Conservation (phyloP, 139 green algal genomes). For the Coelastrella sp. region DNA sequence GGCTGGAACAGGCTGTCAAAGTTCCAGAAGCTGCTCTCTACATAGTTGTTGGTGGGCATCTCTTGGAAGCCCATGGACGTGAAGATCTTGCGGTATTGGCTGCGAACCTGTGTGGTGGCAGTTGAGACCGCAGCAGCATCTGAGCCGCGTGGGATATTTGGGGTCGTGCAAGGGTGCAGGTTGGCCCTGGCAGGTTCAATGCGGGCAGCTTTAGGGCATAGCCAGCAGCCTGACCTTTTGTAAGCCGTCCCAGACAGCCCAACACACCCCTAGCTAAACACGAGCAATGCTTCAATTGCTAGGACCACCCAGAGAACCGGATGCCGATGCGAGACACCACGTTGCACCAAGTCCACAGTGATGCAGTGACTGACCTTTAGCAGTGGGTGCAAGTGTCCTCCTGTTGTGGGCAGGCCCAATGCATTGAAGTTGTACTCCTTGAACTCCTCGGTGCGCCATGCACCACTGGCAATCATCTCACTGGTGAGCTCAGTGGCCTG, state of each 20-base stretch:
- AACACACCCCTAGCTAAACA: too few species aligned
- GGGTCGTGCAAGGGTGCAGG: too few species aligned
- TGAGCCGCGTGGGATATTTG: too few species aligned
- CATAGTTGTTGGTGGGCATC: constrained; percentile 96
- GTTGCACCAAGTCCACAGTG: too few species aligned
- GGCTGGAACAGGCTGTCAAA: constrained; percentile 99
- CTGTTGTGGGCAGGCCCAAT: constrained; percentile 71
- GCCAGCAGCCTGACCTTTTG: too few species aligned
- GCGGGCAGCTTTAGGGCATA: too few species aligned
- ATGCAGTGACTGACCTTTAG: constrained; percentile 85
- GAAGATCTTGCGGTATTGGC: constrained; percentile 96
- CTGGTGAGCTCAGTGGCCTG: constrained; percentile 94
- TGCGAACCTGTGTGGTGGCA: constrained; percentile 76
- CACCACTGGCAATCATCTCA: constrained; percentile 91
- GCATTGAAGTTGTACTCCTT: constrained; percentile 99
- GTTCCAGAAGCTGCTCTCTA: constrained; percentile 98
- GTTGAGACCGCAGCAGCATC: not conserved
- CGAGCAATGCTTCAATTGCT: too few species aligned
- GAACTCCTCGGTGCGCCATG: constrained; percentile 91
- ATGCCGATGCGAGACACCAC: too few species aligned
- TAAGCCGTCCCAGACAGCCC: too few species aligned
- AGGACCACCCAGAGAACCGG: too few species aligned
- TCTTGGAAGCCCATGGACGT: constrained; percentile 94
- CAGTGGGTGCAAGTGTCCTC: constrained; percentile 96
- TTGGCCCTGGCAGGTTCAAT: too few species aligned